Base-by-base conservation (phyloP, 805 yeast genomes). In the Schwanniomyces polymorphus region DNA sequence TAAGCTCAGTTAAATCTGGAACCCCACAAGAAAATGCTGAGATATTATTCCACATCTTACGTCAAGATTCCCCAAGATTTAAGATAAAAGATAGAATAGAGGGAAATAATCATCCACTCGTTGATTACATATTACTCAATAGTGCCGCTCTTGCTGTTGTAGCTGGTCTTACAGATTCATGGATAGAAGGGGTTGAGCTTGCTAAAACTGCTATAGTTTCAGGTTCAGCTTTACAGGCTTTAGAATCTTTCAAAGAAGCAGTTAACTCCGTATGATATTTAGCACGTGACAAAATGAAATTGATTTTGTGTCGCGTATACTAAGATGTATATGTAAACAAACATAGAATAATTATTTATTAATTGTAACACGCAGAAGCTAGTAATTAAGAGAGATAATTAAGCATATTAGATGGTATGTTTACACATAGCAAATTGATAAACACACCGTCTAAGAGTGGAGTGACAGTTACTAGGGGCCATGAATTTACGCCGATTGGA, bases 71-170 rank as follows among this genome's bases (percentile, higher is more conserved):
- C 39, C 69, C 74, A 5, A 66, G 71, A 31, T 81, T 70, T 46
- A 75, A 80, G 23, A 72, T 82, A 48, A 62, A 67, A 25, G 67
- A 65, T 2, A 56, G 57, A 27, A 56, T 38, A 10, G 61, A 61
- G 27, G 54, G 14, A 8, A 49, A 50, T 26, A 70, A 69, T 55
- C 76, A 73, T 44, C 88, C 98, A 3, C 68, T 91, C 12, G 82
- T 85, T 43, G 97, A 94, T 67, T 94, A 91, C 68, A 94, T 94
- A n/a, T 65, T 92, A 47, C 67, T 94, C 78, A 94, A 94, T 65
- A 78, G 95, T 17, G 91, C 91, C 3, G 97, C 97, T 0, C 70
- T 94, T 47, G 91, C 92, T 1, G 88, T 86, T 27, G 81, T 91
- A 21, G 77, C 86, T 10, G 96, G 95, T 2, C 61, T 73, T 7